phyloP scores from a whole-genome alignment of 2,329 filamentous ascomycete species.

The Sporothrix euskadiensis region DNA sequence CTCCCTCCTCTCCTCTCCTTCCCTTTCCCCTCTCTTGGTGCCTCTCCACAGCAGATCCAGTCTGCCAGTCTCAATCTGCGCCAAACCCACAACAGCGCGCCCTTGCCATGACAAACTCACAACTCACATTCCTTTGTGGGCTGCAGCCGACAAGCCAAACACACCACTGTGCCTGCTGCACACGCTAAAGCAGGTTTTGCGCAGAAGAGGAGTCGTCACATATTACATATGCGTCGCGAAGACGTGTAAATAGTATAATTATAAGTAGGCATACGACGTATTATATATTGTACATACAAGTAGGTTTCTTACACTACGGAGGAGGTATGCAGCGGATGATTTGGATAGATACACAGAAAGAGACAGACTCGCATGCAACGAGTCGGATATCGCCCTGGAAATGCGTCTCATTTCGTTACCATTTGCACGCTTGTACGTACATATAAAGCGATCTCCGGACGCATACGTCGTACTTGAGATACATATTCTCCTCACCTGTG shows the following conservation, averaged over 20 bases:
- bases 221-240: neutral
- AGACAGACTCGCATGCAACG: neutral
- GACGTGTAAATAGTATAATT: neutral
- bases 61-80: neutral
- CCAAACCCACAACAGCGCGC: slow-evolving; percentile 12
- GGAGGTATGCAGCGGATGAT: neutral
- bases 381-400: neutral
- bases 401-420: neutral
- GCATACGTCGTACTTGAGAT: neutral
- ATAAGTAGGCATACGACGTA: neutral
- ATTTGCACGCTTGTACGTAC: neutral
- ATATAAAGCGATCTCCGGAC: neutral
- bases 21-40: neutral
- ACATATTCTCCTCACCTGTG: too few species aligned
- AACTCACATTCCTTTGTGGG: slow-evolving; percentile 13
- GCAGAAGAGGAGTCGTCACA: neutral
- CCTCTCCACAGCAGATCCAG: neutral
- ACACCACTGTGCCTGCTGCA: neutral
- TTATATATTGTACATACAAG: too few species aligned
- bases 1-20: neutral
- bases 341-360: neutral
- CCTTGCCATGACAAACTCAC: slow-evolving; percentile 21
- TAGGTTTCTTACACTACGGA: too few species aligned
- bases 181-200: slow-evolving; percentile 3
- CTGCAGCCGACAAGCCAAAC: neutral